Percentiles rank a stretch among this genome's conserved stretches.
Evolutionary conservation across 2,329 filamentous ascomycete species (phyloP).

Genomic region (Scorias spongiosa): DNA sequence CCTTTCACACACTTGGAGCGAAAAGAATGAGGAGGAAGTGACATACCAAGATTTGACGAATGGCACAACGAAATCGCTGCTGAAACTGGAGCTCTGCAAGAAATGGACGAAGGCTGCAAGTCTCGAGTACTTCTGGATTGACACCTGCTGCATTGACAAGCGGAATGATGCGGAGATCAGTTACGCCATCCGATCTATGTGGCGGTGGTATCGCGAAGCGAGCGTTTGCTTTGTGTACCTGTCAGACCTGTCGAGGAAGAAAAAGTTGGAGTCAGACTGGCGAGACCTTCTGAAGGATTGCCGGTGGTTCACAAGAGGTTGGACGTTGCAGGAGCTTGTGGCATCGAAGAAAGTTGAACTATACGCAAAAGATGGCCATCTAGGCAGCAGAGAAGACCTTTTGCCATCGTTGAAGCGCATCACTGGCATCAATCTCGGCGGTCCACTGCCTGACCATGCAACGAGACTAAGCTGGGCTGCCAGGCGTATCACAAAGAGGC

Average conservation of each 20-base stretch:
- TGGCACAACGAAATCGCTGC: slow-evolving; percentile 3
- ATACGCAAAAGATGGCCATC: slow-evolving; percentile 4
- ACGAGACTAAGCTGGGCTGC: slow-evolving; percentile 3
- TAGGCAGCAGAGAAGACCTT: slow-evolving; percentile 1
- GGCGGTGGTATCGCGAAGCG: slow-evolving; percentile 9
- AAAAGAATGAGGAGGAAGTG: slow-evolving; percentile 15
- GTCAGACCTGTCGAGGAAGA: slow-evolving; percentile 4
- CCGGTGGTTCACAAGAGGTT: background rate
- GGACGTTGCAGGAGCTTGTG: slow-evolving; percentile 7
- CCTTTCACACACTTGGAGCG: slow-evolving; percentile 21
- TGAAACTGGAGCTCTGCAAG: slow-evolving; percentile 10
- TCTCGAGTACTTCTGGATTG: slow-evolving; percentile 9
- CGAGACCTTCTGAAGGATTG: background rate
- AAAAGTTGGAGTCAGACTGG: background rate
- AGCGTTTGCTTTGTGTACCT: slow-evolving; percentile 9
- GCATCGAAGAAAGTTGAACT: slow-evolving; percentile 4
- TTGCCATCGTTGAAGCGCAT: background rate
- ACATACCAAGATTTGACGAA: slow-evolving; percentile 12
- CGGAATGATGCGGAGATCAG: slow-evolving; percentile 7
- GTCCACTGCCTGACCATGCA: slow-evolving; percentile 1
- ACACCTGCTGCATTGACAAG: slow-evolving; percentile 14
- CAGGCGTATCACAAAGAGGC: slow-evolving; percentile 5
- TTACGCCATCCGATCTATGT: slow-evolving; percentile 11
- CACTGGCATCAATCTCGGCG: slow-evolving; percentile 3
- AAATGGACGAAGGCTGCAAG: slow-evolving; percentile 7